Conservation (phyloP, 768 basidiomycete species). For the Pleurotus cornucopiae region DNA sequence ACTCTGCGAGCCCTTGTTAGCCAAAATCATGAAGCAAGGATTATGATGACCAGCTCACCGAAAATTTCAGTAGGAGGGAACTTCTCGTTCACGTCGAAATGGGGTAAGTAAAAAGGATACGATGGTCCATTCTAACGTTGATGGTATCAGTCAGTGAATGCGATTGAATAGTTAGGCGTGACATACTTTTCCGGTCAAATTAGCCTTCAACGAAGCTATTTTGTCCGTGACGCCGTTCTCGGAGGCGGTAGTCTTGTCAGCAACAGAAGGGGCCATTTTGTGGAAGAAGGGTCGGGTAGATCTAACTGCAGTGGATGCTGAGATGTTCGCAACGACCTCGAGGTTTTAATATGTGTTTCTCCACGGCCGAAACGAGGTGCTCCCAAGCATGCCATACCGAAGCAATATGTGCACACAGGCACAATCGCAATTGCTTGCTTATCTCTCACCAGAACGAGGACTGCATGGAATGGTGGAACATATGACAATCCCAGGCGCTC, state of each 20-base stretch:
- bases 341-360: not conserved
- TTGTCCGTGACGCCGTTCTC: not conserved
- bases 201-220: not conserved
- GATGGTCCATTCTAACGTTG: constrained; percentile 28
- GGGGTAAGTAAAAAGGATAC: constrained; percentile 47
- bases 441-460: not conserved
- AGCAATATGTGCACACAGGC: constrained; percentile 4
- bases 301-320: not conserved
- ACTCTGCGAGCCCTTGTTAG: constrained; percentile 22
- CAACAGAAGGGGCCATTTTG: constrained; percentile 6
- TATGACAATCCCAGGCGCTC: not conserved
- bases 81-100: constrained; percentile 44
- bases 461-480: not conserved
- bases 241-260: constrained; percentile 1
- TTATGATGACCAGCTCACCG: constrained; percentile 23
- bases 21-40: not conserved
- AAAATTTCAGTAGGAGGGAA: constrained; percentile 44
- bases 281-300: not conserved
- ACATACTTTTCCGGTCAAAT: not conserved
- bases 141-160: not conserved
- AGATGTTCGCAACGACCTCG: not conserved
- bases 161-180: not conserved
- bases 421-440: not conserved
- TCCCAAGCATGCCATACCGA: constrained; percentile 3
- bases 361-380: not conserved